Percentiles rank a stretch among this genome's conserved stretches.
Evolutionary conservation across 2,329 filamentous ascomycete species (phyloP).

Genomic region (Aciculosporium take): DNA sequence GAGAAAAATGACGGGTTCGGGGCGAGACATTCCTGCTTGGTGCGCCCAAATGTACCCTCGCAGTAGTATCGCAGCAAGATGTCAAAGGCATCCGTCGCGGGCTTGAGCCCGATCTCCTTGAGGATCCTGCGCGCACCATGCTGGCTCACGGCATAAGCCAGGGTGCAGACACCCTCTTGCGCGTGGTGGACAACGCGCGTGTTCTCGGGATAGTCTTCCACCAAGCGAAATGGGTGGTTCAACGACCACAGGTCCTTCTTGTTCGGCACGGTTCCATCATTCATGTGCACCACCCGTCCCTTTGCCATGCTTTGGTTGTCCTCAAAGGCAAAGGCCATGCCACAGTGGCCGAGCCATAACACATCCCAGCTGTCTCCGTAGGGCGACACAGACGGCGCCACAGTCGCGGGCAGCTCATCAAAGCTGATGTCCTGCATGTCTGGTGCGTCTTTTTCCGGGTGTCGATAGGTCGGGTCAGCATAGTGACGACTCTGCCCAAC

Average conservation of each 20-base stretch:
- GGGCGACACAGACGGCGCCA: conserved; percentile 19
- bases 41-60: conserved; percentile 21
- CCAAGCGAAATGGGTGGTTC: conserved; percentile 22
- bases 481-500: conserved; percentile 6
- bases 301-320: conserved; percentile 11
- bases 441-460: conserved; percentile 1
- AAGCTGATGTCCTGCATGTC: conserved; percentile 10
- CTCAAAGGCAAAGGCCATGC: conserved; percentile 18
- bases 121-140: conserved; percentile 28
- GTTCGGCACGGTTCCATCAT: conserved; percentile 23
- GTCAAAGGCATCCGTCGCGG: conserved; percentile 26
- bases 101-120: conserved; percentile 27
- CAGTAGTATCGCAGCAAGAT: conserved; percentile 32
- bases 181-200: conserved; percentile 30
- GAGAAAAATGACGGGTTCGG: conserved; percentile 30
- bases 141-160: conserved; percentile 31
- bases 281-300: conserved; percentile 16
- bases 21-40: conserved; percentile 24
- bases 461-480: conserved; percentile 14
- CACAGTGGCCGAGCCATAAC: conserved; percentile 37
- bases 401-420: conserved; percentile 9
- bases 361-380: conserved; percentile 39
- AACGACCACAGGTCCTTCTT: conserved; percentile 19
- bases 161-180: conserved; percentile 24
- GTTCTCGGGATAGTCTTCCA: conserved; percentile 22